Base-by-base conservation (phyloP, 306 rosid genomes). In the Pterocarpus santalinus region DNA sequence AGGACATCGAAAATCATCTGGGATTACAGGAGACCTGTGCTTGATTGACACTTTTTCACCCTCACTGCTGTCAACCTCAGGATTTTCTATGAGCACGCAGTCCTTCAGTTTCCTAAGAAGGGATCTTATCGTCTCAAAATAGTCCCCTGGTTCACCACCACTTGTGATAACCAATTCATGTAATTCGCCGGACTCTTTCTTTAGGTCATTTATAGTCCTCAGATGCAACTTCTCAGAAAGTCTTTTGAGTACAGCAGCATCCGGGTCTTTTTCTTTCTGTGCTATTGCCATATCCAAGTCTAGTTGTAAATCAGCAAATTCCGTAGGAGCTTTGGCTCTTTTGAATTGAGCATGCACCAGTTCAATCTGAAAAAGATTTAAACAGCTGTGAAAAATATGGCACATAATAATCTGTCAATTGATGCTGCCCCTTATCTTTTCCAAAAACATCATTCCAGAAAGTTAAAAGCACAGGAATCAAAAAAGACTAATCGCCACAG, bases 1-100 rank as follows among this genome's bases (percentile, higher is more conserved):
- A 7, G 99, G 99, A 84, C 99, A 96, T 76, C 98, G 84, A 77
- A 96, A 96, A 86, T 96, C 99, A 80, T 96, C 98, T 4, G 99
- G 99, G 75, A 96, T 96, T 61, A 96, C 91, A 2, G 99, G 99
- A 84, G 98, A 96, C 80, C 91, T 89, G 89, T 96, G 99, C 86
- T 90, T 90, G 58, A 90, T 80, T 35, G 78, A 72, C 76, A 69
- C 74, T 73, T 88, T 88, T 69, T 90, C 94, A 71, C 75, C 72
- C 64, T 86, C 94, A 67, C 67, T 35, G 75, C 66, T 7, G 39
- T 87, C 91, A 68, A 70, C 86, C 80, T 84, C 91, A 1, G 92
- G 87, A 75, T 87, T 93, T 87, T 92, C 92, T 15, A 75, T 56
- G 58, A 79, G 83, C 53, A 90, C 94, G 33, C 69, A 87, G 51